Conservation (phyloP, 2,329 filamentous ascomycete genomes). For the Orbilia oligospora region DNA sequence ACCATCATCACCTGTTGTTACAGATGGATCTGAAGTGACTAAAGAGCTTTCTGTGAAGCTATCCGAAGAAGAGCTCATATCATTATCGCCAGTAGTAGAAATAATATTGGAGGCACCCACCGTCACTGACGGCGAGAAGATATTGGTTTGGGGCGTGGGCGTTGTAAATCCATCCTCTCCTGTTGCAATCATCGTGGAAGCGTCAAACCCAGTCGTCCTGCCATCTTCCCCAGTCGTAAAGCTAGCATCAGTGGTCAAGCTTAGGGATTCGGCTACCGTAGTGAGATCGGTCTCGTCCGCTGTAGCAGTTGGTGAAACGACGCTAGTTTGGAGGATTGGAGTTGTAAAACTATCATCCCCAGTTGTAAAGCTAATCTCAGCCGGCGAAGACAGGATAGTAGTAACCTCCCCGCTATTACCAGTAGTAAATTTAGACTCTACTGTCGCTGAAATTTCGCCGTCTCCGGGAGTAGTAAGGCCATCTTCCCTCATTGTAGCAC, state of each 20-base stretch:
- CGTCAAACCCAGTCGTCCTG: background rate
- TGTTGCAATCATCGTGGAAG: background rate
- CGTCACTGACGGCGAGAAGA: background rate
- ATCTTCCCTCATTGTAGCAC: background rate
- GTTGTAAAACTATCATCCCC: constrained; percentile 20
- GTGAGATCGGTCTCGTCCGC: background rate
- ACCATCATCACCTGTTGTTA: no score
- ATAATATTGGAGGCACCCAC: background rate
- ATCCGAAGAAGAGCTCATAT: background rate
- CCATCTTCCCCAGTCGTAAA: background rate
- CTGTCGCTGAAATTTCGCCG: background rate
- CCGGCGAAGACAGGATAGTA: background rate
- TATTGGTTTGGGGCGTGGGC: background rate
- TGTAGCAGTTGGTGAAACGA: background rate
- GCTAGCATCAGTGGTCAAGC: no score
- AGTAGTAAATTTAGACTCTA: background rate
- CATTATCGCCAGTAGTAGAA: background rate
- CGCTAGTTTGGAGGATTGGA: constrained; percentile 1
- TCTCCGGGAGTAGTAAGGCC: constrained; percentile 2
- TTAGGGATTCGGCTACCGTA: no score
- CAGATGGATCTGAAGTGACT: no score
- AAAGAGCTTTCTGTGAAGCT: no score
- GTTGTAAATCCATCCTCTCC: constrained; percentile 20
- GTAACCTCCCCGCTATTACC: background rate
- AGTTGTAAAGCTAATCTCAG: background rate